Evolutionary conservation across 2,329 filamentous ascomycete species (phyloP), one percentile per base, ranked within the genome.

Genomic region (Fusarium succisae): DNA sequence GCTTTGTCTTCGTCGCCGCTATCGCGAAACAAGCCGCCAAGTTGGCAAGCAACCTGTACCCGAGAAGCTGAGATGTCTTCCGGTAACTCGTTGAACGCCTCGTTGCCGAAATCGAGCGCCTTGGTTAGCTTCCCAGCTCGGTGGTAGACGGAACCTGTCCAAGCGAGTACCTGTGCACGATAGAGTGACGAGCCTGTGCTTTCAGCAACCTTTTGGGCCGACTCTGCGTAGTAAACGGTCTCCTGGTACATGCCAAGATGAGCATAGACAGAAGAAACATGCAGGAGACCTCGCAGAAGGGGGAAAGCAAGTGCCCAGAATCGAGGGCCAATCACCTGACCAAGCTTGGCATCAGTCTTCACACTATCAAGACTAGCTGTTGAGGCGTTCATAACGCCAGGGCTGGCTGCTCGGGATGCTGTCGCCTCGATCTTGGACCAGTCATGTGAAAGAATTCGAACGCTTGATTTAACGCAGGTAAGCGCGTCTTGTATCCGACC

Each of bases 231-330:
- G 80, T 95, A 96, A 2, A 96, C 84, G 5, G 96, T 96, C 80
- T 98, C 96, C 69, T 94, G 91, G 73, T 95, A 94, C 83, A 97
- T 89, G 35, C 96, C 96, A 72, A 96, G 89, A 73, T 97, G 92
- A 3, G 93, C 91, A 76, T 95, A 98, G 3, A 97, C 86, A 8
- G 89, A 88, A 1, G 94, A 94, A 7, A 98, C 88, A 66, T 95
- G 91, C 68, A 91, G 83, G 20, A 97, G 85, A 63, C 91, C 90
- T 37, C 90, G 88, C 76, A 95, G 91, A 26, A 98, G 87, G 2
- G 92, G 91, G 35, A 90, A 89, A 13, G 96, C 91, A 26, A 98
- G 86, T 11, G 88, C 87, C 96, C 96, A 98, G 77, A 96, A 95
- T 6, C 89, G 87, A 2, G 94, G 91, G 3, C 84, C 58, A 50